phyloP scores from a whole-genome alignment of 441 rosid species.

The Cnidoscolus chayamansa region DNA sequence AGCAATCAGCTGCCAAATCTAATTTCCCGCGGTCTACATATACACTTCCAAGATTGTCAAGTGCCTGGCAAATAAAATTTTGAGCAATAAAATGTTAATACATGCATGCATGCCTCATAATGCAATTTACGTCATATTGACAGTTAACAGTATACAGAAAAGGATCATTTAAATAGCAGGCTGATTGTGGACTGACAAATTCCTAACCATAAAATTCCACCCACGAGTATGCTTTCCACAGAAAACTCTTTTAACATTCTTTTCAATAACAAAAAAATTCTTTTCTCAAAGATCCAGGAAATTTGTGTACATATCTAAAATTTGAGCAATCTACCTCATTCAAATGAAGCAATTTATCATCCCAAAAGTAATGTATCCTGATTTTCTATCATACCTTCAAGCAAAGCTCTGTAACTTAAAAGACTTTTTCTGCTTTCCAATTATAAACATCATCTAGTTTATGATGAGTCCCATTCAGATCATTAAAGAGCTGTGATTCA shows the following conservation, averaged over 20 bases:
- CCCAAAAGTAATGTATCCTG: neutral
- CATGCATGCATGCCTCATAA: neutral
- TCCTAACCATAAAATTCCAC: neutral
- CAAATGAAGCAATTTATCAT: neutral
- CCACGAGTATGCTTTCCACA: neutral
- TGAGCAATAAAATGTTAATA: neutral
- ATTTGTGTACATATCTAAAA: neutral
- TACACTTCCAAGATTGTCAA: conserved; percentile 96
- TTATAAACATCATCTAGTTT: conserved; percentile 4
- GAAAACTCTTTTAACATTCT: neutral
- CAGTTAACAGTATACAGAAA: neutral
- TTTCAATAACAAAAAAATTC: neutral
- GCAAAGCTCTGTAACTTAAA: neutral
- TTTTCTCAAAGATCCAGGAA: neutral
- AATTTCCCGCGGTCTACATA: conserved; percentile 65
- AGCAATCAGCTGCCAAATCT: conserved; percentile 94
- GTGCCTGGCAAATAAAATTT: conserved; percentile 52
- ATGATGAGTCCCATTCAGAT: neutral
- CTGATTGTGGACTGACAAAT: neutral
- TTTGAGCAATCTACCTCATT: neutral
- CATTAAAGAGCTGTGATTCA: neutral
- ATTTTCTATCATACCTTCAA: neutral
- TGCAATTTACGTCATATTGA: neutral
- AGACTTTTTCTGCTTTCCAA: neutral
- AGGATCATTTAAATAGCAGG: neutral